A percentile compares a stretch with the other conserved stretches of the same genome.
Conservation (phyloP, 257 asterid genomes). For the Solanum peruvianum region DNA sequence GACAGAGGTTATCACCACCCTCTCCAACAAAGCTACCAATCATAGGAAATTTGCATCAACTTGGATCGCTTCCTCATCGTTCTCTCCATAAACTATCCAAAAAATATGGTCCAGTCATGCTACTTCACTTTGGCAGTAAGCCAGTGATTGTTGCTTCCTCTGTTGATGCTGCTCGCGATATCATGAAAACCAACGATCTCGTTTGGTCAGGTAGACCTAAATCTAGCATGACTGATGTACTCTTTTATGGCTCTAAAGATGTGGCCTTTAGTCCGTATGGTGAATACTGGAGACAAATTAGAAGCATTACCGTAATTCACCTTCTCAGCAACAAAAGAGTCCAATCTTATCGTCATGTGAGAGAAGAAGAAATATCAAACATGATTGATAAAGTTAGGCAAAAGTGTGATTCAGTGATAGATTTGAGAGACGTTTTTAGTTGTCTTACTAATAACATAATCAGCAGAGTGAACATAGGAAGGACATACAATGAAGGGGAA, state of each 20-base stretch:
- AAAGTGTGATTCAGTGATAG: neutral
- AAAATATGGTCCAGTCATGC: constrained; percentile 28
- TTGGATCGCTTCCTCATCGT: constrained; percentile 23
- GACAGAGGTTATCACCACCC: constrained; percentile 14
- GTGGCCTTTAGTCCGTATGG: constrained; percentile 22
- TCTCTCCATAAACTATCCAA: constrained; percentile 21
- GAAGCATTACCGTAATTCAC: constrained; percentile 27
- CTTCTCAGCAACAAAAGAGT: constrained; percentile 35
- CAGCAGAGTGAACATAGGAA: constrained; percentile 34
- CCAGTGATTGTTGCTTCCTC: constrained; percentile 36
- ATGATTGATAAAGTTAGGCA: neutral
- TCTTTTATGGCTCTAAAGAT: constrained; percentile 13
- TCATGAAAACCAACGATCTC: constrained; percentile 34
- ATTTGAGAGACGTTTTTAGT: constrained; percentile 16
- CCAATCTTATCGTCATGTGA: constrained; percentile 13
- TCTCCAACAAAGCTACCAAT: constrained; percentile 36
- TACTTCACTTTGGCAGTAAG: constrained; percentile 25
- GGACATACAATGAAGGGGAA: constrained; percentile 16
- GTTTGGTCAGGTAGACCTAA: constrained; percentile 31
- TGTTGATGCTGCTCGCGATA: constrained; percentile 18
- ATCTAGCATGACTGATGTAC: neutral
- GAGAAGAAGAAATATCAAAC: constrained; percentile 25
- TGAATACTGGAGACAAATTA: constrained; percentile 30
- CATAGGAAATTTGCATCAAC: constrained; percentile 31
- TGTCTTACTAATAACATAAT: constrained; percentile 23